phyloP scores from a whole-genome alignment of 306 rosid species.

The Phaseolus lunatus region DNA sequence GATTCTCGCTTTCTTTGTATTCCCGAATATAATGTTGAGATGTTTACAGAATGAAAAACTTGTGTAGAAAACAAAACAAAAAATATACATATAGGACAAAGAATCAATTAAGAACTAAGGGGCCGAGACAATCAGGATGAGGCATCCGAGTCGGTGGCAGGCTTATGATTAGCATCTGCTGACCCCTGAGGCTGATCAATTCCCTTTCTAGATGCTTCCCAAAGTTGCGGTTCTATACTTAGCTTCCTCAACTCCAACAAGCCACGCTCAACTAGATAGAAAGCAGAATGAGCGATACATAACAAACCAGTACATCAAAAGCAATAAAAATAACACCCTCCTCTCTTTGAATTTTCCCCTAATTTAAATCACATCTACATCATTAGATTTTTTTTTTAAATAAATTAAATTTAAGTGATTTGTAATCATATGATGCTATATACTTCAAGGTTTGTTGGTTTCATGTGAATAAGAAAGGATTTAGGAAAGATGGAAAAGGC shows the following conservation, averaged over 20 bases:
- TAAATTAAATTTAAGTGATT: background rate
- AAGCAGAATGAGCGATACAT: slow-evolving; percentile 34
- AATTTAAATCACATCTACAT: background rate
- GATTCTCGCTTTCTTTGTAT: slow-evolving; percentile 34
- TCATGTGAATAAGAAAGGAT: background rate
- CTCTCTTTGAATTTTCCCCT: slow-evolving; percentile 24
- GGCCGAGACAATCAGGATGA: slow-evolving; percentile 45
- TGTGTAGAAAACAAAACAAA: slow-evolving; percentile 38
- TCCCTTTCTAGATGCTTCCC: slow-evolving; percentile 98
- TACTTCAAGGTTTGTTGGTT: background rate
- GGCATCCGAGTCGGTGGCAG: slow-evolving; percentile 61
- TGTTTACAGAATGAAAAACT: slow-evolving; percentile 30
- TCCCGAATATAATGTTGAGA: slow-evolving; percentile 40
- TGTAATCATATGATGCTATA: background rate
- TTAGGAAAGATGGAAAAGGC: background rate
- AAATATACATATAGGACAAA: slow-evolving; percentile 41
- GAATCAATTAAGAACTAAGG: slow-evolving; percentile 45
- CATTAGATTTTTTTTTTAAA: background rate
- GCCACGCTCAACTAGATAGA: slow-evolving; percentile 86
- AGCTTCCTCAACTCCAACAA: slow-evolving; percentile 89
- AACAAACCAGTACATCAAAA: slow-evolving; percentile 34
- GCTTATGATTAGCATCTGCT: slow-evolving; percentile 60
- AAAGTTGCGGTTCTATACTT: slow-evolving; percentile 90
- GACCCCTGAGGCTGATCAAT: slow-evolving; percentile 65
- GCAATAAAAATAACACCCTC: background rate